Base-by-base conservation (phyloP, 1,139 yeast species). In the Pichia sp. region DNA sequence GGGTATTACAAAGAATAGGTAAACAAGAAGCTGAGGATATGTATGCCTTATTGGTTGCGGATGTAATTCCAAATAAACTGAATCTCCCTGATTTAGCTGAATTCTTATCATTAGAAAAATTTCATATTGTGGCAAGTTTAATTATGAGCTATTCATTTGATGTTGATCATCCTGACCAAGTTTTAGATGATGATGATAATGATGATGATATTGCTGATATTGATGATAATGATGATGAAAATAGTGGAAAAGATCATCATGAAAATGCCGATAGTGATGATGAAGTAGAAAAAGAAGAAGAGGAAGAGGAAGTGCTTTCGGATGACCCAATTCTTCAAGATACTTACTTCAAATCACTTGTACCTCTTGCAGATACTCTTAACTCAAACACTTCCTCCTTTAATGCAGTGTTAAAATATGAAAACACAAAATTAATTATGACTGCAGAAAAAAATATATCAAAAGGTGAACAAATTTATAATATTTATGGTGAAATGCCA, bases 401-500 rank as follows among this genome's bases (percentile, higher is more conserved):
- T 63, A 91, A 93, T 67, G 96, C 96, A 6, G 78, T 81, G 52
- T 70, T 89, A 54, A 74, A 73, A 31, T 80, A 83, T 61, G 67
- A 61, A 53, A 56, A 62, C 0, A 70, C 65, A 5, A 66, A 68
- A 4, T 71, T 90, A 46, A 80, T 80, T 11, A 88, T 93, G 93
- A 75, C 76, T 47, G 79, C 96, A 5, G 79, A 80, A n/a, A 78
- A 76, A 52, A 68, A 72, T 5, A 91, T 93, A 42, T 54, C 68
- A 11, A 70, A 71, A 44, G 91, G 87, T 1, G 83, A 81, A 28
- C 98, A 93, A 64, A 73, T 93, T 4, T 91, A 79, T 70, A 91
- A 91, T 67, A 86, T 91, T 0, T 93, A 93, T 66, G 95, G 96
- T 3, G 95, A 89, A 50, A 84, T 87, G 58, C 95, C 98, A 29